phyloP scores from a whole-genome alignment of 2,329 filamentous ascomycete species.

The Beauveria sp. region DNA sequence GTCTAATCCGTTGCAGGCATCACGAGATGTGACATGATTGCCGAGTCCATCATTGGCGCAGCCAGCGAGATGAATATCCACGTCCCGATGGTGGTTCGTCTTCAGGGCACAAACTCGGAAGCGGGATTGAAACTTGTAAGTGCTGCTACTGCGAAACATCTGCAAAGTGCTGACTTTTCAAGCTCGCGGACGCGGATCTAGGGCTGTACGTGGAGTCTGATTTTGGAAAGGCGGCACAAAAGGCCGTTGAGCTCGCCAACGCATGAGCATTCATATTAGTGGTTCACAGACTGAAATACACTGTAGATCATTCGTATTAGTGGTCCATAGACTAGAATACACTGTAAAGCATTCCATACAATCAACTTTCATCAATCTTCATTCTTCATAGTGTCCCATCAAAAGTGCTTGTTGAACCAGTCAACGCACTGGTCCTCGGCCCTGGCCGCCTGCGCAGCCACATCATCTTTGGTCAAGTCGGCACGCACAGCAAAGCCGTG shows the following conservation, averaged over 20 bases:
- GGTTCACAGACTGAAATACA: too few relatives aligned
- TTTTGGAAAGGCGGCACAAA: slow-evolving; percentile 18
- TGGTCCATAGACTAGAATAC: not conserved
- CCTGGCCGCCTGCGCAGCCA: slow-evolving; percentile 20
- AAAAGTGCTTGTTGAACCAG: slow-evolving; percentile 25
- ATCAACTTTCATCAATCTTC: not conserved
- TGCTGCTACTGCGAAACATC: not conserved
- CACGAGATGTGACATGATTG: slow-evolving; percentile 43
- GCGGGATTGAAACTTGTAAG: slow-evolving; percentile 33
- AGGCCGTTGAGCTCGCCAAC: slow-evolving; percentile 18
- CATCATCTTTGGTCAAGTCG: slow-evolving; percentile 19
- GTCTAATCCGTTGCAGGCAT: slow-evolving; percentile 27
- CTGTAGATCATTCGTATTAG: not conserved
- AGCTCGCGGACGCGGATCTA: slow-evolving; percentile 20
- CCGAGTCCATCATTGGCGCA: slow-evolving; percentile 38
- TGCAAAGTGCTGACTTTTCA: not conserved
- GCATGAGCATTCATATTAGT: not conserved
- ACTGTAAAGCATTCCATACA: not conserved
- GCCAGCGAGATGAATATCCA: slow-evolving; percentile 28
- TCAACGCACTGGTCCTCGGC: slow-evolving; percentile 27
- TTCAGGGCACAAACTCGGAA: slow-evolving; percentile 40
- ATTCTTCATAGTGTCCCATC: not conserved
- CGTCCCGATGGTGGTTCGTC: slow-evolving; percentile 36
- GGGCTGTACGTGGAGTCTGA: slow-evolving; percentile 21
- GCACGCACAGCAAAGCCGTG: slow-evolving; percentile 35